Base-by-base conservation (phyloP, 177 flowering plant species). In the Telopea speciosissima region DNA sequence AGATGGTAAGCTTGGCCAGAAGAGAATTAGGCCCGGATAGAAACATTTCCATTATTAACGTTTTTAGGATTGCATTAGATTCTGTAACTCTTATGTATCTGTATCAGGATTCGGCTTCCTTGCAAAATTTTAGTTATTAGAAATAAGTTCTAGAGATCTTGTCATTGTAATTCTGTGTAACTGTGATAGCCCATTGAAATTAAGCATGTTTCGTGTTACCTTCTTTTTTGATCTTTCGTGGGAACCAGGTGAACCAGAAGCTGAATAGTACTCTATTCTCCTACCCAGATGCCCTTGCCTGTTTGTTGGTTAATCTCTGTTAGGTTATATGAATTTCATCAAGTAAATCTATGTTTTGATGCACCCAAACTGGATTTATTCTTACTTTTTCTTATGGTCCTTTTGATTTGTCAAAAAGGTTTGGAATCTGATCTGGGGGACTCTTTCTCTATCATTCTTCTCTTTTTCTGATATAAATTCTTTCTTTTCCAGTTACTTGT, bases 1-100 rank as follows among this genome's bases (percentile, higher is more conserved):
- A 13, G 82, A 77, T 69, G 84, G 82, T 24, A 82, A 78, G 77
- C 78, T 74, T 24, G 82, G 84, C 9, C 88, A 83, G 73, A 88
- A 88, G 80, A 79, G 90, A 78, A 75, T 40, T 59, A 79, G 88
- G 74, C 81, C 87, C 68, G 82, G 76, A 24, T 72, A 25, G 28
- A 26, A 31, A 14, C 52, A 5, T 23, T 56, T 24, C 65, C 12
- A 54, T 61, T n/a, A 45, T 28, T n/a, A 61, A 69, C 44, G 54
- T 58, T 33, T 1, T 60, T 25, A 25, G 40, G 17, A 70, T 61
- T 40, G 17, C 40, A 59, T 45, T 62, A 14, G 61, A 61, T 73
- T 67, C 60, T 26, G 70, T 61, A 67, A 60, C 66, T 61, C 49
- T 60, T 72, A 52, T 72, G 56, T 49, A 66, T 72, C 74, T 66